These are phyloP conservation scores for Tricholomella constricta DNA, from an alignment of 768 basidiomycete species.

Conservation along the genomic window DNA sequence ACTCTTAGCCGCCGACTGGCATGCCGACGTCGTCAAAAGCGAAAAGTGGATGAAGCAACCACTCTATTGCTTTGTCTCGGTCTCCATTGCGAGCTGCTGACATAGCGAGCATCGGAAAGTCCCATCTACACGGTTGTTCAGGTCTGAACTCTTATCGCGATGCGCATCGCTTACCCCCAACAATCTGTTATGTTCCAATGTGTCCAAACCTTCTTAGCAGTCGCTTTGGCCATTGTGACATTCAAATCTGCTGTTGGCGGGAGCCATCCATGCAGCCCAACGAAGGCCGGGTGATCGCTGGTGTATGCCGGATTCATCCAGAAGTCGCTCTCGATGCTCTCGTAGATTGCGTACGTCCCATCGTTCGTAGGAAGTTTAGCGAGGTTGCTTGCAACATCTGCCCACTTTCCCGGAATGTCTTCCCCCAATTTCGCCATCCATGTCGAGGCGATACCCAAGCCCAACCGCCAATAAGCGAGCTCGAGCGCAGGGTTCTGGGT, in stretches of 20 bases:
- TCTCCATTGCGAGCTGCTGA: conserved; percentile 57
- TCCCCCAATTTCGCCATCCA: conserved; percentile 51
- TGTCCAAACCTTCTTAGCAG: conserved; percentile 54
- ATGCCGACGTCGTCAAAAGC: conserved; percentile 62
- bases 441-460: conserved; percentile 46
- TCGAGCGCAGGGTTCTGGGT: conserved; percentile 60
- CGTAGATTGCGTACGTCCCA: conserved; percentile 55
- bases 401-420: conserved; percentile 44
- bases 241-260: conserved; percentile 51
- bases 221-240: conserved; percentile 45
- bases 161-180: conserved; percentile 45
- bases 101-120: conserved; percentile 66
- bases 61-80: conserved; percentile 50
- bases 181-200: conserved; percentile 56
- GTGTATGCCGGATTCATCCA: conserved; percentile 54
- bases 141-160: neutral
- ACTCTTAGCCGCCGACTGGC: conserved; percentile 57
- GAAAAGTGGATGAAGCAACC: conserved; percentile 56
- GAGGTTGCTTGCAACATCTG: conserved; percentile 43
- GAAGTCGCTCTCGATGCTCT: conserved; percentile 52
- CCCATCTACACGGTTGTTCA: conserved; percentile 40
- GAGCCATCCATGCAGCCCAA: conserved; percentile 60
- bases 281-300: conserved; percentile 60
- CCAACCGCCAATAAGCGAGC: conserved; percentile 60
- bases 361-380: conserved; percentile 54